Base-by-base conservation (phyloP, 228 moss, liverwort and hornwort species). In the Sphagnum fallax region DNA sequence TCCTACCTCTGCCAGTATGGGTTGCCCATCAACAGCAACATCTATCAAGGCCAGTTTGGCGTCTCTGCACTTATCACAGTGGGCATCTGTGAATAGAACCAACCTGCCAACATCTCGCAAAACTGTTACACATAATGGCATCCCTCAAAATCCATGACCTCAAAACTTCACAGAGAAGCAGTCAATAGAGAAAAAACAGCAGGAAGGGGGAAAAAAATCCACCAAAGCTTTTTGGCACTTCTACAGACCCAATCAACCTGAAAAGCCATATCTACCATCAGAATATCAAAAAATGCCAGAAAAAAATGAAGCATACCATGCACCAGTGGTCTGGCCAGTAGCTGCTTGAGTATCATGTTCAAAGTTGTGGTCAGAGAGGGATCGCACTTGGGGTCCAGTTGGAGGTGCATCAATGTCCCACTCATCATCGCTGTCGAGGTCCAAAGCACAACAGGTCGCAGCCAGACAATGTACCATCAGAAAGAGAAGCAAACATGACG, bases 301-400 rank as follows among this genome's bases (percentile, higher is more conserved):
- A 32, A 32, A 2, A 32, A 32, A 32, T 15, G 60, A 32, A 10
- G 47, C 58, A 57, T 67, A 92, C 97, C 97, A 97, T 68, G 80
- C 75, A 72, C 93, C 97, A 55, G 91, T 88, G 11, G 97, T 97
- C 84, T 97, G 93, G 60, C 93, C 97, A 6, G 93, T 93, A 53
- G 75, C 88, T 70, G 97, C 93, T 74, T 97, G 97, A 0, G 93
- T 93, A 65, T 97, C 97, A 57, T 91, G 97, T 65, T 97, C 97
- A 74, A 97, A 97, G 80, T 72, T 93, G 50, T 64, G 74, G 67
- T 97, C 97, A 47, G 82, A 76, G 14, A 93, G 75, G 49, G 71
- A 4, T n/a, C 81, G 64, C 60, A 97, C 73, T 63, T 83, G 75
- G 32, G 32, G 32, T 49, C 81, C 83, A 67, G 72, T 72, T 0